A percentile compares a stretch with the other conserved stretches of the same genome.
Evolutionary conservation across 345 rosid species (phyloP).

Genomic region (Gossypium sturtianum): DNA sequence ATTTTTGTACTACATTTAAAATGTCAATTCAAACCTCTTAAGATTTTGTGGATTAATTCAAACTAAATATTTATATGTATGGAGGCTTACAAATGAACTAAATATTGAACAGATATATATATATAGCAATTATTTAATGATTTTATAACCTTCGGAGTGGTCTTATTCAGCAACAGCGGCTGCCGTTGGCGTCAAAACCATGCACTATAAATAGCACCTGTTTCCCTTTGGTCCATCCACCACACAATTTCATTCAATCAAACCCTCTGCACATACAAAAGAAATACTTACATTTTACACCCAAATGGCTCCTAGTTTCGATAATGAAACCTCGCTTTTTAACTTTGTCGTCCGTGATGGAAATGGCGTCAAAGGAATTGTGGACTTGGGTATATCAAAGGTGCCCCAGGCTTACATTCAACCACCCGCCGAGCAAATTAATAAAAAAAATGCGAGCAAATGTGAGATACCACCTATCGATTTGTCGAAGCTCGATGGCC

Average conservation of each 20-base stretch:
- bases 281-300: not conserved
- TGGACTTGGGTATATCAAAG: not conserved
- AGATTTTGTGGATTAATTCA: too few species aligned
- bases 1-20: too few species aligned
- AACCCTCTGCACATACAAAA: not conserved
- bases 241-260: not conserved
- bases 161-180: too few species aligned
- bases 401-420: conserved; percentile 21
- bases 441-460: conserved; percentile 13
- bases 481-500: not conserved
- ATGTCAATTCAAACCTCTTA: too few species aligned
- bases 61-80: too few species aligned
- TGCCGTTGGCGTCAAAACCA: not conserved
- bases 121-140: too few species aligned
- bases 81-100: too few species aligned
- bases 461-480: not conserved
- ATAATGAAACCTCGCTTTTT: conserved; percentile 6
- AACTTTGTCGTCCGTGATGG: conserved; percentile 1
- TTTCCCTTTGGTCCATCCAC: not conserved
- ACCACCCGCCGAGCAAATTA: conserved; percentile 36
- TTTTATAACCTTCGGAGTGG: too few species aligned
- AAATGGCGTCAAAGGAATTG: conserved; percentile 1
- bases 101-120: too few species aligned
- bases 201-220: not conserved
- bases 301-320: conserved; percentile 1